Evolutionary conservation across 441 rosid species (phyloP).

Genomic region (Pelargonium myrrhifolium): DNA sequence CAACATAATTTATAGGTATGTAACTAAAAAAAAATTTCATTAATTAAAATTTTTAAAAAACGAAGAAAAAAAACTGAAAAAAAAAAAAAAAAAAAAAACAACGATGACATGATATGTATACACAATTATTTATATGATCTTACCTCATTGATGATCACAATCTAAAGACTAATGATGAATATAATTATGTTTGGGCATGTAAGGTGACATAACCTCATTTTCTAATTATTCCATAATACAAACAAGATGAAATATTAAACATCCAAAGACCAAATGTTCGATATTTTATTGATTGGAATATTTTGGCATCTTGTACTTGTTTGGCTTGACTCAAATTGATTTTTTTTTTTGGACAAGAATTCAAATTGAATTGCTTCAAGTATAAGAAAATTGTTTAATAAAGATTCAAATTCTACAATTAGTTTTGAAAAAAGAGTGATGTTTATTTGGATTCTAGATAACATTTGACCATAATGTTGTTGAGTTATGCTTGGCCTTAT

Average conservation of each 20-base stretch:
- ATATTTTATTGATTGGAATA: constrained; percentile 2
- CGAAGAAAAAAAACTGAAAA: too few relatives aligned
- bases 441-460: not conserved
- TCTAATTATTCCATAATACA: not conserved
- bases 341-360: too few relatives aligned
- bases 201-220: not conserved
- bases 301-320: not conserved
- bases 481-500: not conserved
- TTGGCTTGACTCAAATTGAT: not conserved
- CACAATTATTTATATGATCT: not conserved
- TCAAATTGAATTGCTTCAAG: not conserved
- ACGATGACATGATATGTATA: too few relatives aligned
- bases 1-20: too few relatives aligned
- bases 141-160: constrained; percentile 2
- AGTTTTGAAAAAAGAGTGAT: not conserved
- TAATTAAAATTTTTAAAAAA: too few relatives aligned
- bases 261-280: not conserved
- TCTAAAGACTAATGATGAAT: not conserved
- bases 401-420: not conserved
- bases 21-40: too few relatives aligned
- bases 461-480: not conserved
- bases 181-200: not conserved
- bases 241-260: not conserved
- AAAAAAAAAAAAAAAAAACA: too few relatives aligned
- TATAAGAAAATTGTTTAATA: not conserved